A percentile compares a stretch with the other conserved stretches of the same genome.
phyloP scores from a whole-genome alignment of 495 filamentous ascomycete genomes.

The Penicillium waksmanii region DNA sequence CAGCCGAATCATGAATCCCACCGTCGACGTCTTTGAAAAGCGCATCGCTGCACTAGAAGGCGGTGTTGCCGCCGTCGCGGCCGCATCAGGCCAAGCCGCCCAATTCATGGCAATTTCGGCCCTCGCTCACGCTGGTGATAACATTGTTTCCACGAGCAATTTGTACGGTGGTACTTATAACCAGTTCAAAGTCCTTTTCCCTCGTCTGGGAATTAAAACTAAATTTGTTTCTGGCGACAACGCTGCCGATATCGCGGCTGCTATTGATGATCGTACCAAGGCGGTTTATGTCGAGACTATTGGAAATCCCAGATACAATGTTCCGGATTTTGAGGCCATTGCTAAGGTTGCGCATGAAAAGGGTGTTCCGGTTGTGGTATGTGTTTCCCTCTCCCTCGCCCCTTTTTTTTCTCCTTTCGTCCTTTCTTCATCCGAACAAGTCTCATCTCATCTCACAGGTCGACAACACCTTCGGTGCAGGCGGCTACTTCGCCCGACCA shows the following conservation, averaged over 20 bases:
- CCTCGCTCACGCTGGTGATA: slow-evolving; percentile 84
- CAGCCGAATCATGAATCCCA: slow-evolving; percentile 97
- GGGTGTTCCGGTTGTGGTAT: slow-evolving; percentile 82
- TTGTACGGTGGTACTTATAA: slow-evolving; percentile 98
- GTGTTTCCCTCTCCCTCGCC: slow-evolving; percentile 29
- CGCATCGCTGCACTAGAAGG: slow-evolving; percentile 95
- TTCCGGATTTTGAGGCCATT: slow-evolving; percentile 87
- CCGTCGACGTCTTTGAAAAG: slow-evolving; percentile 98
- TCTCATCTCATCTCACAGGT: slow-evolving; percentile 52
- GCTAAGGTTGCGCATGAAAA: slow-evolving; percentile 77
- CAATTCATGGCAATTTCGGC: slow-evolving; percentile 93
- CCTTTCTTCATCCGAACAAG: not conserved
- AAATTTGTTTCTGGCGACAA: slow-evolving; percentile 89
- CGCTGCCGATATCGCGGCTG: slow-evolving; percentile 77
- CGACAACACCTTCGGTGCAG: slow-evolving; percentile 97
- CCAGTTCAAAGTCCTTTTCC: slow-evolving; percentile 92
- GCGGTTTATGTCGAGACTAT: slow-evolving; percentile 95
- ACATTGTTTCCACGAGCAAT: slow-evolving; percentile 91
- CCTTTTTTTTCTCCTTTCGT: slow-evolving; percentile 7
- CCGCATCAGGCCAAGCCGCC: slow-evolving; percentile 88
- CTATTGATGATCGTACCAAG: slow-evolving; percentile 96
- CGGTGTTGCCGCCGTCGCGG: slow-evolving; percentile 86
- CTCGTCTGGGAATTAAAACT: slow-evolving; percentile 83
- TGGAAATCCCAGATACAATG: slow-evolving; percentile 94
- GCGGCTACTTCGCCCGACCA: slow-evolving; percentile 86